A percentile compares a stretch with the other conserved stretches of the same genome.
phyloP scores from a whole-genome alignment of 179 eudicot genomes.

The Patellifolia procumbens region DNA sequence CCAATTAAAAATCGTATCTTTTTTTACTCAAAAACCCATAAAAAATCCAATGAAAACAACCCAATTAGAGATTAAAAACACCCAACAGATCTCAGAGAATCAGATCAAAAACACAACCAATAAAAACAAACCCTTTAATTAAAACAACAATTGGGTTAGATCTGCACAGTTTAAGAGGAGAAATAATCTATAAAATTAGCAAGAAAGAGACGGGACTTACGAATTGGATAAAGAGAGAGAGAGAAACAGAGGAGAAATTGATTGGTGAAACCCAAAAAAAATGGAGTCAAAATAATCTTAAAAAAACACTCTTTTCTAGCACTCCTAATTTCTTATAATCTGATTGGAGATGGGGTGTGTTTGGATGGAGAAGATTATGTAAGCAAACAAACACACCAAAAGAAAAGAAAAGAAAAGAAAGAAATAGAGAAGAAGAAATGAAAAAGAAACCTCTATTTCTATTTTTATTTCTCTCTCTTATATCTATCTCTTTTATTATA shows the following conservation, averaged over 20 bases:
- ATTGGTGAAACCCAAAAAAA: constrained; percentile 35
- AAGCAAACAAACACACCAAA: not conserved
- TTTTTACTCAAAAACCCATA: constrained; percentile 8
- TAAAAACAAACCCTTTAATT: not conserved
- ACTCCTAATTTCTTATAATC: constrained; percentile 5
- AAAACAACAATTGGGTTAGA: constrained; percentile 32
- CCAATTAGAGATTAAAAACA: constrained; percentile 21
- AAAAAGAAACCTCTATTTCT: not conserved
- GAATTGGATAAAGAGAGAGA: constrained; percentile 26
- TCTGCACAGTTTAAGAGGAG: constrained; percentile 17
- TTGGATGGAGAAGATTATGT: constrained; percentile 10
- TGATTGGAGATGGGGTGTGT: constrained; percentile 15
- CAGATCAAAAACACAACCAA: constrained; percentile 20
- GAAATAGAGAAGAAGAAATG: no score
- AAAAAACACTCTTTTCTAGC: constrained; percentile 6
- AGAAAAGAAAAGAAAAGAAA: not conserved
- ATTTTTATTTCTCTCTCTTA: no score
- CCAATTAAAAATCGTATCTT: constrained; percentile 16
- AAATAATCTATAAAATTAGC: constrained; percentile 18
- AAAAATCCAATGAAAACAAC: constrained; percentile 10
- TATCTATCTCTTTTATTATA: no score
- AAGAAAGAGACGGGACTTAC: constrained; percentile 38
- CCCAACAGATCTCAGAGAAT: constrained; percentile 26
- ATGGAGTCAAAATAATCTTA: constrained; percentile 10
- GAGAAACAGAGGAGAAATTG: constrained; percentile 9